Evolutionary conservation across 495 filamentous ascomycete species (phyloP).

Genomic region (Pseudevernia furfuracea): DNA sequence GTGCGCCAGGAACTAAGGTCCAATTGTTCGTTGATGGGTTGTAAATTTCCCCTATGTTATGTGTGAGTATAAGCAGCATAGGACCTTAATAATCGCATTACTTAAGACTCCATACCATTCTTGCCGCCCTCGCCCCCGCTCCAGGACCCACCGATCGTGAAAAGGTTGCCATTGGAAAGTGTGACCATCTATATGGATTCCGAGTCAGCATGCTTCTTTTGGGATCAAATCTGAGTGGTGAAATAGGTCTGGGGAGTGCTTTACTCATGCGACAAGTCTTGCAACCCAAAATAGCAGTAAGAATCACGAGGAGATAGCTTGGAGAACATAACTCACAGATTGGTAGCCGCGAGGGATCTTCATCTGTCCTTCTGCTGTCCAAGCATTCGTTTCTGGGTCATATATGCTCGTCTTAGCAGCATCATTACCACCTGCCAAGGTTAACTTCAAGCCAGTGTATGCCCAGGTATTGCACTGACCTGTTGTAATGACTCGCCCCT

Average conservation of each 20-base stretch:
- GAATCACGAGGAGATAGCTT: neutral
- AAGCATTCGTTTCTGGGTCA: conserved; percentile 26
- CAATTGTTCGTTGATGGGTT: conserved; percentile 34
- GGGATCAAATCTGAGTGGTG: neutral
- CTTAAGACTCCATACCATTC: conserved; percentile 29
- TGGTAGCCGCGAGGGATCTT: conserved; percentile 46
- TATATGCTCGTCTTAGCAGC: conserved; percentile 41
- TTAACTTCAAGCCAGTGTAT: neutral
- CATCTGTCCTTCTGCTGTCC: conserved; percentile 32
- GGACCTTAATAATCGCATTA: conserved; percentile 25
- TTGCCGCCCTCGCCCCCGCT: conserved; percentile 35
- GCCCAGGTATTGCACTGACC: conserved; percentile 39
- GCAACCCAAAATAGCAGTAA: neutral
- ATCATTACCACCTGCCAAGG: neutral
- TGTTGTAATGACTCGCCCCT: conserved; percentile 46
- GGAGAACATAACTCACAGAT: neutral
- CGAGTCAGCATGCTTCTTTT: neutral
- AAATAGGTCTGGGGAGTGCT: neutral
- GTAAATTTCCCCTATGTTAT: conserved; percentile 40
- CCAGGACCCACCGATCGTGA: conserved; percentile 56
- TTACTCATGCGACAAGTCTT: neutral
- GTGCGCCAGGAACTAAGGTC: conserved; percentile 33
- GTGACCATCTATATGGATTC: conserved; percentile 31
- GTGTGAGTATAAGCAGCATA: neutral
- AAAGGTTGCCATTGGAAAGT: conserved; percentile 47